Conservation (phyloP, 768 basidiomycete genomes). For the Trametes sanguinea region DNA sequence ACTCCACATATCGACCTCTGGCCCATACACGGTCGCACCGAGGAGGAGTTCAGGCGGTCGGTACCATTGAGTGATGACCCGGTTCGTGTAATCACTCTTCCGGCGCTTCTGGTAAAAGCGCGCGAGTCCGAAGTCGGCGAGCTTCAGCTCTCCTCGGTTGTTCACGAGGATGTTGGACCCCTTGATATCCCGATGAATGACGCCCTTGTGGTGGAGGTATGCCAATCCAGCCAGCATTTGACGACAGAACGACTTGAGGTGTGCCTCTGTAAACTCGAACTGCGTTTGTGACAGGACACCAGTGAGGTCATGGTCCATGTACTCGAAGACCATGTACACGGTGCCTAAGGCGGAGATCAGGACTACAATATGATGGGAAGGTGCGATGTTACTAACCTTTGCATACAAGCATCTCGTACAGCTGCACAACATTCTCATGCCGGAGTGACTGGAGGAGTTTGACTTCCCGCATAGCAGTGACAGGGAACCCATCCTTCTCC, state of each 20-base stretch:
- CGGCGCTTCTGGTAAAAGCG: slow-evolving; percentile 93
- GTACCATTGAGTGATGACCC: slow-evolving; percentile 99
- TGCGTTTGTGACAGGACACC: slow-evolving; percentile 91
- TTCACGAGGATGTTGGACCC: slow-evolving; percentile 97
- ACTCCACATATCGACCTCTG: slow-evolving; percentile 99
- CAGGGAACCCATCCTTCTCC: slow-evolving; percentile 96
- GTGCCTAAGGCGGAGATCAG: slow-evolving; percentile 55
- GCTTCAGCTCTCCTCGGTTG: slow-evolving; percentile 88
- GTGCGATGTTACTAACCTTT: slow-evolving; percentile 59
- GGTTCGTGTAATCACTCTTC: slow-evolving; percentile 95
- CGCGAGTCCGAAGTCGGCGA: slow-evolving; percentile 96
- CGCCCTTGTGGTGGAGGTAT: slow-evolving; percentile 93
- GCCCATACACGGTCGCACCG: slow-evolving; percentile 94
- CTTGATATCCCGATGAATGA: slow-evolving; percentile 98
- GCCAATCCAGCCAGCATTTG: slow-evolving; percentile 96
- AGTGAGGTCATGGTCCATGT: slow-evolving; percentile 98
- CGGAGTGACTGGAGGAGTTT: slow-evolving; percentile 91
- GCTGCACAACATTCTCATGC: slow-evolving; percentile 85
- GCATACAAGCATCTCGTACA: slow-evolving; percentile 99
- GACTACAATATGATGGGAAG: background rate
- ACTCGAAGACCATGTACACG: slow-evolving; percentile 99
- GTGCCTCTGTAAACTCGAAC: slow-evolving; percentile 79
- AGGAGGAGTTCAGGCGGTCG: slow-evolving; percentile 93
- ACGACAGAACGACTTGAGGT: slow-evolving; percentile 92
- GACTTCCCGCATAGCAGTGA: slow-evolving; percentile 98